These are phyloP conservation scores for Lepiota brunneoincarnata DNA, from an alignment of 768 basidiomycete species.

Conservation along the genomic window DNA sequence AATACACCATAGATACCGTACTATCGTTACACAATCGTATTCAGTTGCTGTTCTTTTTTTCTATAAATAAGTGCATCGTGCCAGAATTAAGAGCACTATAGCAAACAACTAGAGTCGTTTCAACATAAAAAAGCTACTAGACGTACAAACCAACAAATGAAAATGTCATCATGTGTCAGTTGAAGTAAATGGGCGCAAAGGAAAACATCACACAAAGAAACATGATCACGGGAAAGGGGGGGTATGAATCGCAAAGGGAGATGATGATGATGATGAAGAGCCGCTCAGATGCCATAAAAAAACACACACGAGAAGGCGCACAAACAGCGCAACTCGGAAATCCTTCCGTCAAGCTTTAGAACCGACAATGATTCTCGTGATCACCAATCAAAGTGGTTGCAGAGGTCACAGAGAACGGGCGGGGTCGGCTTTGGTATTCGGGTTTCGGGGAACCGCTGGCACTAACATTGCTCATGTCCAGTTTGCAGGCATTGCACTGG, in stretches of 20 bases:
- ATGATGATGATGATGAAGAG: too few relatives aligned
- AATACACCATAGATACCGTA: conserved; percentile 3
- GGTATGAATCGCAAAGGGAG: not conserved
- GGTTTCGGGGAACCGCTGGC: not conserved
- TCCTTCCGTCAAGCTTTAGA: not conserved
- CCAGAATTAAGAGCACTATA: not conserved
- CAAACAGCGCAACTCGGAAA: not conserved
- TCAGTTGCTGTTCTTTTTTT: not conserved
- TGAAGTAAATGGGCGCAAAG: not conserved
- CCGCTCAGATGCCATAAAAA: too few relatives aligned
- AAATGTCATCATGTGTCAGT: not conserved
- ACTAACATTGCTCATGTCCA: not conserved
- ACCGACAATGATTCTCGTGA: conserved; percentile 4
- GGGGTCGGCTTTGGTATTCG: not conserved
- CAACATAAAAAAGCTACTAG: not conserved
- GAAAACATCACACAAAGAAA: not conserved
- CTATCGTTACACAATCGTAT: conserved; percentile 3
- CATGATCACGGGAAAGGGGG: not conserved
- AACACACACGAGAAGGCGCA: not conserved
- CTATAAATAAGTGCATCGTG: conserved; percentile 7
- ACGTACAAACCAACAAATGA: not conserved
- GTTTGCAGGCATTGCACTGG: conserved; percentile 12
- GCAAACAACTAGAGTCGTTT: not conserved
- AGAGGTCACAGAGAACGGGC: conserved; percentile 9
- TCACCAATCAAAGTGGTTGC: conserved; percentile 11